These are phyloP conservation scores for Stemphylium vesicarium DNA, from an alignment of 2,329 filamentous ascomycete species.

Conservation along the genomic window DNA sequence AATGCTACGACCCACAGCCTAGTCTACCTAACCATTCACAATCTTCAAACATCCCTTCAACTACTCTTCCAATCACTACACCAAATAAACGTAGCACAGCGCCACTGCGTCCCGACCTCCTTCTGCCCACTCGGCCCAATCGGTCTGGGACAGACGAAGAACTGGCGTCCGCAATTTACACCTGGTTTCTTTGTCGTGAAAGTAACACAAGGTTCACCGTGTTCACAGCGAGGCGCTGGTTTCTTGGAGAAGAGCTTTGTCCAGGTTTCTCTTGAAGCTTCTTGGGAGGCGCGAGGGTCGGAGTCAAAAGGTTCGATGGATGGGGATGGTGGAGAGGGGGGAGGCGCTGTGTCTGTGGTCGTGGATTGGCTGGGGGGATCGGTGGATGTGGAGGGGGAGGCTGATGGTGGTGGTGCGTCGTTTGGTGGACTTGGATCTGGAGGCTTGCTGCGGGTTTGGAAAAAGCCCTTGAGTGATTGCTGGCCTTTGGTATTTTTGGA, in stretches of 20 bases:
- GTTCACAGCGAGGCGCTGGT: conserved; percentile 79
- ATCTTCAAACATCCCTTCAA: not conserved
- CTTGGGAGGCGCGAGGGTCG: conserved; percentile 60
- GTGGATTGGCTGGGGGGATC: conserved; percentile 3
- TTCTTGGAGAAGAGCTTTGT: conserved; percentile 80
- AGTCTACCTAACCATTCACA: too few relatives aligned
- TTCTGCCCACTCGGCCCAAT: conserved; percentile 85
- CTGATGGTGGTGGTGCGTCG: not conserved
- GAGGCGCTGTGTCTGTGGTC: conserved; percentile 3
- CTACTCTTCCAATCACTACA: conserved; percentile 64
- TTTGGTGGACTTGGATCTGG: conserved; percentile 6
- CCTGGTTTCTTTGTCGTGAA: conserved; percentile 88
- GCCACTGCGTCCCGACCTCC: conserved; percentile 84
- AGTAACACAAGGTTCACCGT: conserved; percentile 84
- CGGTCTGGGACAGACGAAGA: conserved; percentile 73
- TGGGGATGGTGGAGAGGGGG: conserved; percentile 8
- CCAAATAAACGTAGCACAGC: conserved; percentile 84
- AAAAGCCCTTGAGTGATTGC: conserved; percentile 77
- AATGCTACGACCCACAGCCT: too few relatives aligned
- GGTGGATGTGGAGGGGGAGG: conserved; percentile 4
- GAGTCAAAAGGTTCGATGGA: conserved; percentile 16
- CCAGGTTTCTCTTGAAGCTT: conserved; percentile 76
- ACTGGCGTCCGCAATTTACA: conserved; percentile 73
- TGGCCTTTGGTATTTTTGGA: conserved; percentile 55
- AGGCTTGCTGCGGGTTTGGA: conserved; percentile 54